Evolutionary conservation across 352 stramenopile species (phyloP).

Genomic region (Phytophthora quininea): DNA sequence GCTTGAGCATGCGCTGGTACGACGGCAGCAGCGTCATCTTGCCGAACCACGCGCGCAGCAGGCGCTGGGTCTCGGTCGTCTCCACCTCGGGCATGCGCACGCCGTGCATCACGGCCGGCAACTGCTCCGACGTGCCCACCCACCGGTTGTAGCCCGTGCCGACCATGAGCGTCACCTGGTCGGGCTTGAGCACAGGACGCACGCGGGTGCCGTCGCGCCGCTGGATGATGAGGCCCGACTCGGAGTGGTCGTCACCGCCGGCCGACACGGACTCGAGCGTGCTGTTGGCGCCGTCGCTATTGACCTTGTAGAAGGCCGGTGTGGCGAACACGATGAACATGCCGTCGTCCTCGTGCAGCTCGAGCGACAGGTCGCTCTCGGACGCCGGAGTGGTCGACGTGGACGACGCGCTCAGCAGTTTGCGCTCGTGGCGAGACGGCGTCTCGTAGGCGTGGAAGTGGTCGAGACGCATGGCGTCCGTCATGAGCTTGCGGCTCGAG

Average conservation of each 20-base stretch:
- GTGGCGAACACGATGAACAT: constrained; percentile 66
- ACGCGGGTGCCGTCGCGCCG: constrained; percentile 44
- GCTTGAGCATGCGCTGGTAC: constrained; percentile 57
- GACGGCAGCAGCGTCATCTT: constrained; percentile 69
- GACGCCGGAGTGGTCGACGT: constrained; percentile 4
- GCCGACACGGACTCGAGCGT: constrained; percentile 35
- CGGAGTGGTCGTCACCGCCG: constrained; percentile 31
- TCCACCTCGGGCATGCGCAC: constrained; percentile 57
- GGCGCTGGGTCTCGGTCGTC: constrained; percentile 33
- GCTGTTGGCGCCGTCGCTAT: constrained; percentile 27
- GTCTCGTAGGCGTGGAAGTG: constrained; percentile 70
- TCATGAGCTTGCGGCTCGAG: constrained; percentile 56
- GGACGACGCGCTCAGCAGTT: constrained; percentile 12
- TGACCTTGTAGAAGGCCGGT: constrained; percentile 58
- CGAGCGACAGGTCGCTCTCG: constrained; percentile 48
- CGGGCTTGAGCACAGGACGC: constrained; percentile 52
- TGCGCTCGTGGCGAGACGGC: constrained; percentile 26
- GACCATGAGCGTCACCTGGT: constrained; percentile 67
- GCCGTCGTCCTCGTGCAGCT: constrained; percentile 64
- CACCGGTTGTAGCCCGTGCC: constrained; percentile 63
- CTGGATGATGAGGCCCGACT: constrained; percentile 64
- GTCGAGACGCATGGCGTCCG: constrained; percentile 59
- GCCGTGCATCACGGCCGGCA: constrained; percentile 63
- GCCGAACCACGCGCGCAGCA: constrained; percentile 61
- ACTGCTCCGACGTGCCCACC: constrained; percentile 46